Percentiles rank a stretch among this genome's conserved stretches.
Conservation (phyloP, 176 grass and related monocot species). For the Thinopyrum elongatum region DNA sequence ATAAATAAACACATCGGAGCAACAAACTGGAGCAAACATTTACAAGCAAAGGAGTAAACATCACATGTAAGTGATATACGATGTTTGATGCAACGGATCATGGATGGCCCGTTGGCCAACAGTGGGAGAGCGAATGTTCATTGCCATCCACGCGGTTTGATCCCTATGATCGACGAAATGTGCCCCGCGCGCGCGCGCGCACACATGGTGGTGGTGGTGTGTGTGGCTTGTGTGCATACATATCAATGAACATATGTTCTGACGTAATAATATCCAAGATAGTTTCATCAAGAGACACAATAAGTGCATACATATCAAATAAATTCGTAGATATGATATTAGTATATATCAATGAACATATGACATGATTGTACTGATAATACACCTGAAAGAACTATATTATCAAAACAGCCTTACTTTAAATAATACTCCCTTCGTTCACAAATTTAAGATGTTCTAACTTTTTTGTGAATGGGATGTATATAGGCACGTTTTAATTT, state of each 20-base stretch:
- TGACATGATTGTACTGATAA: not conserved
- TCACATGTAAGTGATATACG: not conserved
- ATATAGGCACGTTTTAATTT: no score
- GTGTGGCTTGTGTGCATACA: not conserved
- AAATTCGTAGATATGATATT: not conserved
- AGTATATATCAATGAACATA: conserved; percentile 1
- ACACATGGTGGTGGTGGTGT: not conserved
- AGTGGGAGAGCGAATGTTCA: not conserved
- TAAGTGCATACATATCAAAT: not conserved
- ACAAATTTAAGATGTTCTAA: no score
- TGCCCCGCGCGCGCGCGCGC: not conserved
- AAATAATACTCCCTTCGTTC: not conserved
- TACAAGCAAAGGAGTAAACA: conserved; percentile 18
- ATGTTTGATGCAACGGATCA: not conserved
- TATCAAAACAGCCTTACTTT: not conserved
- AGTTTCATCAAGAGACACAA: not conserved
- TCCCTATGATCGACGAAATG: not conserved
- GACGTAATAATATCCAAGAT: not conserved
- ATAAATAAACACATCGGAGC: not conserved
- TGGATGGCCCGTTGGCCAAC: not conserved
- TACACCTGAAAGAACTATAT: not conserved
- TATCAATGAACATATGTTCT: no score
- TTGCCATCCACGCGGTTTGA: not conserved
- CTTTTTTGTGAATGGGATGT: no score
- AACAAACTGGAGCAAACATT: conserved; percentile 5